Conservation (phyloP, 495 filamentous ascomycete genomes). For the Trichoderma gamsii region DNA sequence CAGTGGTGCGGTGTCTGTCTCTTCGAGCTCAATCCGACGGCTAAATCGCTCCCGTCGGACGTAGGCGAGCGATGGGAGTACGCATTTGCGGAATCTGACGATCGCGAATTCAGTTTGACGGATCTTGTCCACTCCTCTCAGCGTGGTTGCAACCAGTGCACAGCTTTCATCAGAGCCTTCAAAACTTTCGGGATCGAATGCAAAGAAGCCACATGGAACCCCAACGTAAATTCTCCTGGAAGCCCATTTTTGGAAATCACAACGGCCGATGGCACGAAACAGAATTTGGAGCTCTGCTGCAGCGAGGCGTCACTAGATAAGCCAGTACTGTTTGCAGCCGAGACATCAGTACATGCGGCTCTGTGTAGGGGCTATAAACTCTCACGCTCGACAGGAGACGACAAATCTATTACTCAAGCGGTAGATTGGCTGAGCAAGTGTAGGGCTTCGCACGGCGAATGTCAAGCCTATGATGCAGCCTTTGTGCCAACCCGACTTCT, state of each 20-base stretch:
- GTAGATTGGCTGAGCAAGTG: background rate
- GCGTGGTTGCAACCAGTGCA: background rate
- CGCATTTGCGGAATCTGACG: background rate
- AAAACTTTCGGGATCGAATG: background rate
- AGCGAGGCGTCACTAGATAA: background rate
- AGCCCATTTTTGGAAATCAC: background rate
- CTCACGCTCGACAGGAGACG: background rate
- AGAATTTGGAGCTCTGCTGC: background rate
- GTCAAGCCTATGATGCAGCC: background rate
- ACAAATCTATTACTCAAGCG: background rate
- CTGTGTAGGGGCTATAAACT: constrained; percentile 3
- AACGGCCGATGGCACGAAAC: background rate
- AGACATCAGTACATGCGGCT: background rate
- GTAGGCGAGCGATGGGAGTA: background rate
- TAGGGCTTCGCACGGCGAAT: background rate
- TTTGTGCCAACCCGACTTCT: constrained; percentile 14
- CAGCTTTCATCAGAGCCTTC: background rate
- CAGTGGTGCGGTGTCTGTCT: constrained; percentile 10
- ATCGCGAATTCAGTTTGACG: background rate
- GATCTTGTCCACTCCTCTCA: background rate
- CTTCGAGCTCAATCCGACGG: background rate
- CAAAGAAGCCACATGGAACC: background rate
- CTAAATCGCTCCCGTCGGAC: background rate
- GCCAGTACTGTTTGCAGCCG: background rate
- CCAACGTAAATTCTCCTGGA: background rate